phyloP scores from a whole-genome alignment of 1,284 basidiomycete genomes.

The Cryptococcus maquisensis region DNA sequence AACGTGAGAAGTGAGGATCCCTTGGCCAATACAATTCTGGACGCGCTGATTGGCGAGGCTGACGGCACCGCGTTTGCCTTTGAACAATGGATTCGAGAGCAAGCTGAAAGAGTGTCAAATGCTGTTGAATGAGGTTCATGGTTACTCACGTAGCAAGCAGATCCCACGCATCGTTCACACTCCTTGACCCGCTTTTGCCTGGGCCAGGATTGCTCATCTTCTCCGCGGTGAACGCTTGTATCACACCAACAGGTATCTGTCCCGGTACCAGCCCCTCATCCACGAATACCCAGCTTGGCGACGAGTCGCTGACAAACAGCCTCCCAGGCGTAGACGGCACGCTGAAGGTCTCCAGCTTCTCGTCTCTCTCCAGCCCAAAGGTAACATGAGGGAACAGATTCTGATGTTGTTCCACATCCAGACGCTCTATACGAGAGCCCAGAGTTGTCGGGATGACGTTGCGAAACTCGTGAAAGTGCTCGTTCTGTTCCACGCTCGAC shows the following conservation, averaged over 20 bases:
- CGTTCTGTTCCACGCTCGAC: conserved; percentile 5
- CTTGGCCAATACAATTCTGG: conserved; percentile 26
- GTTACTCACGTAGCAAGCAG: conserved; percentile 32
- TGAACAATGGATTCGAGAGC: conserved; percentile 39
- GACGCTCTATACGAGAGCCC: conserved; percentile 21
- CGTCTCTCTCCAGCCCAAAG: conserved; percentile 10
- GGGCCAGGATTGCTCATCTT: conserved; percentile 32
- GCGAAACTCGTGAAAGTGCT: conserved; percentile 33
- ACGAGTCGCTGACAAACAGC: conserved; percentile 32
- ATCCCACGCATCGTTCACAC: conserved; percentile 33
- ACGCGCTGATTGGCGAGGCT: conserved; percentile 34
- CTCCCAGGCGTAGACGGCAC: conserved; percentile 7
- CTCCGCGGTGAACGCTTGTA: conserved; percentile 29
- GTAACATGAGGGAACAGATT: conserved; percentile 34
- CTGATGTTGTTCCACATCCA: conserved; percentile 19
- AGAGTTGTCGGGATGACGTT: conserved; percentile 10
- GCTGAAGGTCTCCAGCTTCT: conserved; percentile 6
- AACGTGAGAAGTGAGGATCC: conserved; percentile 29
- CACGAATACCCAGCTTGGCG: conserved; percentile 31
- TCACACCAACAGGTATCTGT: conserved; percentile 29
- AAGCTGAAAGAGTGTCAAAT: conserved; percentile 17
- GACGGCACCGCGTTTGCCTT: conserved; percentile 37
- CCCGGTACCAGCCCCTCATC: conserved; percentile 31
- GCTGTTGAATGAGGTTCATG: background rate
- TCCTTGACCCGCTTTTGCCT: conserved; percentile 14